Evolutionary conservation across 441 rosid genomes (phyloP).

Genomic region (Gossypium schwendimanii): DNA sequence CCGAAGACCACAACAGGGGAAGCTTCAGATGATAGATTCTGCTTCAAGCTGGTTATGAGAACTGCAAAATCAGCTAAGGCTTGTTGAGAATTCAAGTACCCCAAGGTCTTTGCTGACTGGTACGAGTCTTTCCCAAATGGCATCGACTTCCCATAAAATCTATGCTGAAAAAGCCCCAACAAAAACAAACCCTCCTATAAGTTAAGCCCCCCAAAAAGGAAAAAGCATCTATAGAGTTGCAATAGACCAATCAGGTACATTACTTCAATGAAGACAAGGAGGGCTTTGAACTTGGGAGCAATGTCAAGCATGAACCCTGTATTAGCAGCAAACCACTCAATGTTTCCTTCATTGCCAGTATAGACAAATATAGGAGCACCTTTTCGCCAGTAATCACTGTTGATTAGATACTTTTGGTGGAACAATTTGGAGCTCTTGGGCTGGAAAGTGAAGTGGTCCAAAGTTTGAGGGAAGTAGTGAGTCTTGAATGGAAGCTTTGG

Average conservation of each 20-base stretch:
- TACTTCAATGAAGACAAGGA: constrained; percentile 73
- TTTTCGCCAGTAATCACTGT: constrained; percentile 38
- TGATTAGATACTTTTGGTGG: constrained; percentile 62
- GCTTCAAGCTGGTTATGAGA: constrained; percentile 60
- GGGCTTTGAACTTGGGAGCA: constrained; percentile 70
- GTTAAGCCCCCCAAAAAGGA: background rate
- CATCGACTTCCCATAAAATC: constrained; percentile 60
- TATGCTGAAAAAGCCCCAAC: constrained; percentile 39
- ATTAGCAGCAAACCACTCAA: constrained; percentile 76
- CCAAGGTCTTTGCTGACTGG: constrained; percentile 48
- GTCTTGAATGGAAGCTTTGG: constrained; percentile 35
- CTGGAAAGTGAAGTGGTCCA: constrained; percentile 61
- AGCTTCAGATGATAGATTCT: constrained; percentile 53
- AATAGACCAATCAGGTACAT: background rate
- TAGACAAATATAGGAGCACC: constrained; percentile 64
- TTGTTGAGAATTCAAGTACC: constrained; percentile 68
- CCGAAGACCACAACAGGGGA: constrained; percentile 76
- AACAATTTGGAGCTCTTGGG: constrained; percentile 47
- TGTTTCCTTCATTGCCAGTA: constrained; percentile 78
- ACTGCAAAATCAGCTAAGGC: constrained; percentile 70
- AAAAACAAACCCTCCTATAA: constrained; percentile 1
- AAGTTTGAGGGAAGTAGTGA: constrained; percentile 56
- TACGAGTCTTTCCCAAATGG: constrained; percentile 57
- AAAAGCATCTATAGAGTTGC: background rate
- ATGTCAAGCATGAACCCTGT: constrained; percentile 69